These are phyloP conservation scores for Fusarium graminum DNA, from an alignment of 2,329 filamentous ascomycete species.

Conservation along the genomic window DNA sequence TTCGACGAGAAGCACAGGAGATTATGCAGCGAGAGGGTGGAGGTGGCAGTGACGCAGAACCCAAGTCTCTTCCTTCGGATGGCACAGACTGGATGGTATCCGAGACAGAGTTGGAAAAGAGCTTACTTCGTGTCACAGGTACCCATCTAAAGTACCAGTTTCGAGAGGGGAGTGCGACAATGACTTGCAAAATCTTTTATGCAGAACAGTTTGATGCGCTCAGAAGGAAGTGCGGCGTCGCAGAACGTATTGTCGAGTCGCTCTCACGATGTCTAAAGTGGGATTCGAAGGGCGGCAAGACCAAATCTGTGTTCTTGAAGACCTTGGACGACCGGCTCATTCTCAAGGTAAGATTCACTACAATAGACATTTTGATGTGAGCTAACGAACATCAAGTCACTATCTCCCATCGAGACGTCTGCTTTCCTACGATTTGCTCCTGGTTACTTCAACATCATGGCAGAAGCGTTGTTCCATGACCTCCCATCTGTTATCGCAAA, in stretches of 20 bases:
- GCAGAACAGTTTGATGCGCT: conserved; percentile 98
- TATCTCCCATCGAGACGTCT: conserved; percentile 91
- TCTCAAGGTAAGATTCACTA: conserved; percentile 70
- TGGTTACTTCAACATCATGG: conserved; percentile 97
- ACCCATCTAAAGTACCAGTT: conserved; percentile 98
- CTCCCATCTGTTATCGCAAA: conserved; percentile 97
- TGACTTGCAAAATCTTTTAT: conserved; percentile 98
- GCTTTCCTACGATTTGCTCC: conserved; percentile 96
- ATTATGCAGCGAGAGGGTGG: conserved; percentile 56
- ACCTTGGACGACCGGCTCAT: conserved; percentile 95
- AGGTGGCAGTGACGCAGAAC: conserved; percentile 47
- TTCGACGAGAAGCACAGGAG: conserved; percentile 66
- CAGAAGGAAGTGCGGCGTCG: conserved; percentile 90
- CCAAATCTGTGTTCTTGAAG: conserved; percentile 96
- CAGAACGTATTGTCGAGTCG: conserved; percentile 94
- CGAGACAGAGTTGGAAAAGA: conserved; percentile 85
- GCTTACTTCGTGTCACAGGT: conserved; percentile 84
- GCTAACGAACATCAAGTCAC: conserved; percentile 66
- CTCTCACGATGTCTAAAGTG: conserved; percentile 96
- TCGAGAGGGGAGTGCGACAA: conserved; percentile 90
- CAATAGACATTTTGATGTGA: background rate
- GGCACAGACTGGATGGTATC: conserved; percentile 59
- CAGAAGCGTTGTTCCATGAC: conserved; percentile 93
- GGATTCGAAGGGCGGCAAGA: conserved; percentile 98
- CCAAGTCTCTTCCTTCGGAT: conserved; percentile 54